Evolutionary conservation across 2,329 filamentous ascomycete species (phyloP).

Genomic region (Cladophialophora carrionii): DNA sequence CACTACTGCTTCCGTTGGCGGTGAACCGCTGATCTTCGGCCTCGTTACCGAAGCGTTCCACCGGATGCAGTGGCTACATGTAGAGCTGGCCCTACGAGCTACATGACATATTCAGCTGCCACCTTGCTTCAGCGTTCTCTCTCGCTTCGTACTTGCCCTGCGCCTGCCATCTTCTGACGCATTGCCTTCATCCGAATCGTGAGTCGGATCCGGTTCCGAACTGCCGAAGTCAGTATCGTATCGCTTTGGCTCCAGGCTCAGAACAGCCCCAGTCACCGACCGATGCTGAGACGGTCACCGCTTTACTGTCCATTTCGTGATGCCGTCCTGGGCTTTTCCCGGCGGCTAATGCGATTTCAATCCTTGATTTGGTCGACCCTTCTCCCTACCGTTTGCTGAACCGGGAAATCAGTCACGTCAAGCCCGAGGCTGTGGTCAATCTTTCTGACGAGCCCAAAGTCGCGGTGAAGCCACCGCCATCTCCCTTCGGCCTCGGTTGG

Average conservation of each 20-base stretch:
- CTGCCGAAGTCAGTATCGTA: not conserved
- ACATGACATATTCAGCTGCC: not conserved
- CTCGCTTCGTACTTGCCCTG: not conserved
- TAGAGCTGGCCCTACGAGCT: not conserved
- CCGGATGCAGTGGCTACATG: not conserved
- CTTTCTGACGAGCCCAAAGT: slow-evolving; percentile 14
- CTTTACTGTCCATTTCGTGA: not conserved
- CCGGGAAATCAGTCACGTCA: slow-evolving; percentile 4
- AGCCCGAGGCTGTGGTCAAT: slow-evolving; percentile 8
- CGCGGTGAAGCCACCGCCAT: slow-evolving; percentile 33
- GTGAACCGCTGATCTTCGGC: not conserved
- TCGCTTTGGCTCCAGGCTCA: not conserved
- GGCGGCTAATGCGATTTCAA: not conserved
- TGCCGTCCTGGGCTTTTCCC: not conserved
- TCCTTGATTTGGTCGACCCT: not conserved
- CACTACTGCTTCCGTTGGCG: not conserved
- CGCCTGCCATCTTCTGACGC: not conserved
- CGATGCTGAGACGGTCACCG: not conserved
- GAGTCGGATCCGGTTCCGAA: not conserved
- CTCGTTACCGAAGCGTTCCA: not conserved
- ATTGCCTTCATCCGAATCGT: not conserved
- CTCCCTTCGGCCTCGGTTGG: not conserved
- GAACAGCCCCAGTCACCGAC: not conserved
- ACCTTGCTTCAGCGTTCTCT: not conserved
- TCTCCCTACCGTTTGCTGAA: slow-evolving; percentile 5